phyloP scores from a whole-genome alignment of 768 basidiomycete genomes.

The Chalciporus sphaerocephalus region DNA sequence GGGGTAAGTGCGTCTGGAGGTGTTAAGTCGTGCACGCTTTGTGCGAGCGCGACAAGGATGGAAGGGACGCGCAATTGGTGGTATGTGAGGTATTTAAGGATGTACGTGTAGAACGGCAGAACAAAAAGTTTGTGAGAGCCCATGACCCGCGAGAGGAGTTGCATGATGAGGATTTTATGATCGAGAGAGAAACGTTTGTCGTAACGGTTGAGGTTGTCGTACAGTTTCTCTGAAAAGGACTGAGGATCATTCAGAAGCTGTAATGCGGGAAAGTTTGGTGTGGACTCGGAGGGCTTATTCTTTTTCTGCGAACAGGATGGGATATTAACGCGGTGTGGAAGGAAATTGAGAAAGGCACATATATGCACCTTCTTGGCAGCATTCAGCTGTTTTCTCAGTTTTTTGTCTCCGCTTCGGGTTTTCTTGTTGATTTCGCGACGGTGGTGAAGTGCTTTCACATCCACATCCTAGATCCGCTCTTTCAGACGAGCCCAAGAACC shows the following conservation, averaged over 20 bases:
- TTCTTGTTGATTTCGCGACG: slow-evolving; percentile 93
- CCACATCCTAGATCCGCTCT: slow-evolving; percentile 43
- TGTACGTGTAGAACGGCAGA: slow-evolving; percentile 92
- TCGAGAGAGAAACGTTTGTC: slow-evolving; percentile 96
- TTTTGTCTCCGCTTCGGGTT: slow-evolving; percentile 76
- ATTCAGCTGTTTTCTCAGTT: slow-evolving; percentile 69
- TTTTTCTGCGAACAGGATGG: slow-evolving; percentile 38
- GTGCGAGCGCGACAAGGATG: slow-evolving; percentile 90
- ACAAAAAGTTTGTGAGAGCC: slow-evolving; percentile 90
- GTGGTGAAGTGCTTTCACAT: slow-evolving; percentile 76
- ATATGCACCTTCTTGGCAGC: slow-evolving; percentile 62
- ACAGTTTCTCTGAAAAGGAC: slow-evolving; percentile 90
- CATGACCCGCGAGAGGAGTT: slow-evolving; percentile 91
- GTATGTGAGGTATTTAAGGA: slow-evolving; percentile 88
- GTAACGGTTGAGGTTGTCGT: slow-evolving; percentile 73
- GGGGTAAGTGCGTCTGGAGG: slow-evolving; percentile 91
- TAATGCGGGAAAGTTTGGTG: slow-evolving; percentile 84
- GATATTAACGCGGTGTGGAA: slow-evolving; percentile 11
- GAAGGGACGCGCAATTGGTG: slow-evolving; percentile 89
- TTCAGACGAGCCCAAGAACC: slow-evolving; percentile 9
- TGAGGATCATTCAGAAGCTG: slow-evolving; percentile 94
- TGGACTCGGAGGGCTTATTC: slow-evolving; percentile 24
- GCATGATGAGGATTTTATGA: slow-evolving; percentile 97
- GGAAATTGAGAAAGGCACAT: background rate
- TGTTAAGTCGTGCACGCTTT: slow-evolving; percentile 91